Conservation (phyloP, 1,284 basidiomycete species). For the Agaricales sp. region DNA sequence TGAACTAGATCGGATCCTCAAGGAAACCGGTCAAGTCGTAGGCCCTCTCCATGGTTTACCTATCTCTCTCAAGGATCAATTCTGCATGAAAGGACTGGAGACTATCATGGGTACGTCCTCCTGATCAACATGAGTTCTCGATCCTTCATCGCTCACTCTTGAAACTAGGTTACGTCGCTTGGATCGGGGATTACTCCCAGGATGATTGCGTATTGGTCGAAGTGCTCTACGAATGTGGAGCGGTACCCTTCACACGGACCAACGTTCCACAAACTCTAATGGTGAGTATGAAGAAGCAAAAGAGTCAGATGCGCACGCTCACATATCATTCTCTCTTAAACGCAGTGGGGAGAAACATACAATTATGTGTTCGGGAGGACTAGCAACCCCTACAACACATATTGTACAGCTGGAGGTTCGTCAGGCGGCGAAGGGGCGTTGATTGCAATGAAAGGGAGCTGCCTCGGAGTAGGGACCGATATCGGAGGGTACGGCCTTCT, state of each 20-base stretch:
- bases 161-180: conserved; percentile 53
- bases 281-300: conserved; percentile 21
- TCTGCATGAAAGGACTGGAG: conserved; percentile 47
- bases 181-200: conserved; percentile 45
- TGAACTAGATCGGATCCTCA: conserved; percentile 46
- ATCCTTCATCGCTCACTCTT: conserved; percentile 14
- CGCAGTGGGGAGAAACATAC: conserved; percentile 50
- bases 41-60: conserved; percentile 58
- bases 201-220: conserved; percentile 51
- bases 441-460: conserved; percentile 37
- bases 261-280: conserved; percentile 64
- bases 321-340: neutral
- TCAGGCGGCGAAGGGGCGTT: conserved; percentile 59
- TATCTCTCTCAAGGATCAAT: conserved; percentile 55
- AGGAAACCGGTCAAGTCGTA: conserved; percentile 33
- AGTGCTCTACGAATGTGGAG: conserved; percentile 48
- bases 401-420: conserved; percentile 45
- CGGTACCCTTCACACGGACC: conserved; percentile 59
- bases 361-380: conserved; percentile 50
- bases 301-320: neutral
- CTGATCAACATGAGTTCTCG: neutral
- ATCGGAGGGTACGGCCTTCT: conserved; percentile 41
- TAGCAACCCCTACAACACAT: conserved; percentile 32
- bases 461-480: conserved; percentile 60
- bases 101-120: conserved; percentile 38